phyloP scores from a whole-genome alignment of 768 basidiomycete species.

The Termitomyces eurrhizus region DNA sequence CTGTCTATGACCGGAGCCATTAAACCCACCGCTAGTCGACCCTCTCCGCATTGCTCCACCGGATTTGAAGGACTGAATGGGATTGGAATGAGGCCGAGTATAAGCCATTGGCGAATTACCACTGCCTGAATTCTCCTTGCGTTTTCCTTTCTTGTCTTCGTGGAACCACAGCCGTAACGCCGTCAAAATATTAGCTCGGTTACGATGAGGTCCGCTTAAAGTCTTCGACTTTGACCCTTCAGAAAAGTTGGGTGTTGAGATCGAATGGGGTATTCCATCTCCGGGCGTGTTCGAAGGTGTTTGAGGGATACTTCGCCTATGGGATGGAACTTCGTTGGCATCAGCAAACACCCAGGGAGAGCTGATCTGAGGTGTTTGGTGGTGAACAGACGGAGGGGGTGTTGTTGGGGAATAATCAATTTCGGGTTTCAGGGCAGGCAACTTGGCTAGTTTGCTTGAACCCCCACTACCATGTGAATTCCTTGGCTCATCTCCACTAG shows the following conservation, averaged over 20 bases:
- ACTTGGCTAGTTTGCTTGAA: conserved; percentile 65
- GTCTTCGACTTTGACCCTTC: conserved; percentile 18
- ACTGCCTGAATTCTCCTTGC: conserved; percentile 44
- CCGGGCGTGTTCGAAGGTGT: conserved; percentile 54
- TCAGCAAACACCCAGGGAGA: conserved; percentile 77
- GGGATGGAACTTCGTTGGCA: conserved; percentile 32
- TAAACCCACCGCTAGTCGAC: conserved; percentile 25
- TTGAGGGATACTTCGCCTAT: conserved; percentile 16
- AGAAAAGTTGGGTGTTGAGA: conserved; percentile 40
- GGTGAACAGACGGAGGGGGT: conserved; percentile 42
- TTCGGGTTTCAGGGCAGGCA: conserved; percentile 55
- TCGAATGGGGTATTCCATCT: conserved; percentile 39
- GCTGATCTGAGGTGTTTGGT: conserved; percentile 40
- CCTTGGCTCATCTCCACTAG: conserved; percentile 53
- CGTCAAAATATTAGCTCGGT: conserved; percentile 77
- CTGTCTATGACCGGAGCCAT: conserved; percentile 47
- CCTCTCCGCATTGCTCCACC: conserved; percentile 47
- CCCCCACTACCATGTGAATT: conserved; percentile 58
- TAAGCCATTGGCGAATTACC: conserved; percentile 24
- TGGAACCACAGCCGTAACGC: conserved; percentile 92
- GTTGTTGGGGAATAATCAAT: conserved; percentile 49
- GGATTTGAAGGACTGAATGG: conserved; percentile 18
- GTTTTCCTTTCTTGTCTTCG: conserved; percentile 86
- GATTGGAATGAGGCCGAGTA: conserved; percentile 15
- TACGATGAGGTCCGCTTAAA: conserved; percentile 38